A percentile compares a stretch with the other conserved stretches of the same genome.
Conservation (phyloP, 169 alveolate species). For the Theileria parva region DNA sequence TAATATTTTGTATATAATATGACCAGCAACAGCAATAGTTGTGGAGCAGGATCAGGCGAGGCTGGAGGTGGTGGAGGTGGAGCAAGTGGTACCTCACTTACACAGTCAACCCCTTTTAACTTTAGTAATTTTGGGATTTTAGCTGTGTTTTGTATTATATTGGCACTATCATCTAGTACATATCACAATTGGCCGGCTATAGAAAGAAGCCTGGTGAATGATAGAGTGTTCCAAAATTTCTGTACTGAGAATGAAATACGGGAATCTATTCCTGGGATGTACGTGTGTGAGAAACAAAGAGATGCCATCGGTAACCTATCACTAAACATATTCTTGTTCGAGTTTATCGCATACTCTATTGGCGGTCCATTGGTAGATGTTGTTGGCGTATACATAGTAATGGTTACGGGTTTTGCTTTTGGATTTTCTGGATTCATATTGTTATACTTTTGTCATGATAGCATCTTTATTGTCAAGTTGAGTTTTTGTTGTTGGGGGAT, state of each 20-base stretch:
- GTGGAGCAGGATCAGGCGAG: too few species aligned
- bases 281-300: slow-evolving; percentile 57
- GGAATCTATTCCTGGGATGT: slow-evolving; percentile 27
- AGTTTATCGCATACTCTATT: slow-evolving; percentile 22
- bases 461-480: slow-evolving; percentile 4
- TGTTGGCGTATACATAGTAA: slow-evolving; percentile 28
- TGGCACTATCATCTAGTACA: slow-evolving; percentile 49
- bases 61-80: too few species aligned
- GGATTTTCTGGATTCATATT: slow-evolving; percentile 46
- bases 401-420: slow-evolving; percentile 17
- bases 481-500: slow-evolving; percentile 52
- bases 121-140: slow-evolving; percentile 25
- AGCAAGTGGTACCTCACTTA: too few species aligned
- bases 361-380: slow-evolving; percentile 51
- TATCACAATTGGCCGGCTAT: slow-evolving; percentile 63
- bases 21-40: too few species aligned
- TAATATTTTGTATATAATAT: too few species aligned
- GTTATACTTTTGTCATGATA: slow-evolving; percentile 13
- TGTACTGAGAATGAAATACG: slow-evolving; percentile 46
- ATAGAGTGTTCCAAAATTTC: slow-evolving; percentile 22
- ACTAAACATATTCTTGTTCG: slow-evolving; percentile 34
- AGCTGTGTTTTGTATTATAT: slow-evolving; percentile 34
- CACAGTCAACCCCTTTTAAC: slow-evolving; percentile 43
- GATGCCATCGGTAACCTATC: slow-evolving; percentile 39
- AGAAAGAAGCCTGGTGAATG: slow-evolving; percentile 37